A percentile compares a stretch with the other conserved stretches of the same genome.
phyloP scores from a whole-genome alignment of 768 basidiomycete species.

The Fistulinella prunicolor region DNA sequence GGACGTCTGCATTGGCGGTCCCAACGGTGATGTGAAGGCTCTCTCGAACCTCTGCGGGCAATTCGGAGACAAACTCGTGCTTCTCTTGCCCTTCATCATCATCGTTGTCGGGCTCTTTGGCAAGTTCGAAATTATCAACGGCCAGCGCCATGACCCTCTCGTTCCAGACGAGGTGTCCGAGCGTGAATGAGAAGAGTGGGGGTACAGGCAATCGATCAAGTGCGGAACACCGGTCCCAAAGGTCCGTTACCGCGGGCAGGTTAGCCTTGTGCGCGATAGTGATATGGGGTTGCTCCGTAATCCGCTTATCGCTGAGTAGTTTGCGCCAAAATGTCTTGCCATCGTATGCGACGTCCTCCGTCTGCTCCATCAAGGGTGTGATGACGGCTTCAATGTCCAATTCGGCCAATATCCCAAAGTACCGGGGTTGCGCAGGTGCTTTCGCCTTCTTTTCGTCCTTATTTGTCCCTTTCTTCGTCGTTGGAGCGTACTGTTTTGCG shows the following conservation, averaged over 20 bases:
- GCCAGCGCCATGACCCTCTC: slow-evolving; percentile 77
- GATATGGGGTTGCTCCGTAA: slow-evolving; percentile 71
- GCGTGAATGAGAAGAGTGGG: slow-evolving; percentile 57
- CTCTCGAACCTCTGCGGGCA: slow-evolving; percentile 46
- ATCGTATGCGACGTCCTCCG: slow-evolving; percentile 28
- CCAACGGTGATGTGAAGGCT: slow-evolving; percentile 88
- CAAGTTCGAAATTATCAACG: slow-evolving; percentile 55
- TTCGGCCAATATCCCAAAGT: slow-evolving; percentile 79
- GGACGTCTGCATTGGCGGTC: slow-evolving; percentile 49
- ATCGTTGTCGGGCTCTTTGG: slow-evolving; percentile 27
- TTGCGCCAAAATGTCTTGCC: slow-evolving; percentile 46
- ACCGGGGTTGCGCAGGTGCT: slow-evolving; percentile 45
- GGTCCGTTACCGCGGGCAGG: slow-evolving; percentile 30
- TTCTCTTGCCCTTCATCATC: slow-evolving; percentile 36
- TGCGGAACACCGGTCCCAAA: slow-evolving; percentile 42
- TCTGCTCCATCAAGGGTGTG: slow-evolving; percentile 36
- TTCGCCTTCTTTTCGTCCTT: slow-evolving; percentile 27
- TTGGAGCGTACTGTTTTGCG: slow-evolving; percentile 41
- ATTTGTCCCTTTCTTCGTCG: slow-evolving; percentile 5
- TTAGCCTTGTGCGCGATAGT: slow-evolving; percentile 76
- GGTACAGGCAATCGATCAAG: slow-evolving; percentile 27
- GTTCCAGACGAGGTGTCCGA: slow-evolving; percentile 72
- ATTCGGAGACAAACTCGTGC: slow-evolving; percentile 42
- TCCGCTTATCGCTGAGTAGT: slow-evolving; percentile 44
- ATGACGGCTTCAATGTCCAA: slow-evolving; percentile 56